Percentiles rank a stretch among this genome's conserved stretches.
These are phyloP conservation scores for Rhizophora mangle DNA, from an alignment of 345 rosid genomes.

Conservation along the genomic window DNA sequence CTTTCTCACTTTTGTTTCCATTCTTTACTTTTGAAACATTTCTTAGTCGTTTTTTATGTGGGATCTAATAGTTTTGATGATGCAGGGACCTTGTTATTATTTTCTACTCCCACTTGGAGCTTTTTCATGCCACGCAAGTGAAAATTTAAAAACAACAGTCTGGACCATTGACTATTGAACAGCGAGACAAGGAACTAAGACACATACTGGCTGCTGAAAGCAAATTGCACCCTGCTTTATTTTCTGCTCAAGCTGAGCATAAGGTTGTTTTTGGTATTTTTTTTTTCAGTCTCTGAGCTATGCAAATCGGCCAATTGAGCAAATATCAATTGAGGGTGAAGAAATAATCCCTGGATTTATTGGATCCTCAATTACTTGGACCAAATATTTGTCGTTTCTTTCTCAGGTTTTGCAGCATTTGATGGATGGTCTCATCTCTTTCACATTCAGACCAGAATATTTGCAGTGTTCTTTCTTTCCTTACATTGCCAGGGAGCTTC, in stretches of 20 bases:
- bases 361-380: slow-evolving; percentile 10
- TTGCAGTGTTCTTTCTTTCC: slow-evolving; percentile 78
- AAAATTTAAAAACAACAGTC: slow-evolving; percentile 59
- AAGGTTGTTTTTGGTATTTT: slow-evolving; percentile 52
- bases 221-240: slow-evolving; percentile 95
- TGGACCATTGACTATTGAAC: slow-evolving; percentile 47
- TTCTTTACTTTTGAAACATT: too few relatives aligned
- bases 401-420: slow-evolving; percentile 90
- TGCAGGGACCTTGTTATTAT: slow-evolving; percentile 81
- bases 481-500: slow-evolving; percentile 79
- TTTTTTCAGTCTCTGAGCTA: too few relatives aligned
- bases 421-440: slow-evolving; percentile 73
- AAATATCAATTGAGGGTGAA: not conserved
- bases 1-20: slow-evolving; percentile 16
- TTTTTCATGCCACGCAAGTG: slow-evolving; percentile 68
- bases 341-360: slow-evolving; percentile 11
- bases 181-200: slow-evolving; percentile 61
- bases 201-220: slow-evolving; percentile 63
- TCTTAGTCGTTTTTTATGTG: slow-evolving; percentile 8
- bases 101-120: slow-evolving; percentile 72
- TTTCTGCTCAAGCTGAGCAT: slow-evolving; percentile 89
- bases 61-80: slow-evolving; percentile 42
- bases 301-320: too few relatives aligned
- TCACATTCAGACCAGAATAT: slow-evolving; percentile 83
- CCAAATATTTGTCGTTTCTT: slow-evolving; percentile 12